phyloP scores from a whole-genome alignment of 108 stramenopile species.

The Fistulifera solaris region DNA sequence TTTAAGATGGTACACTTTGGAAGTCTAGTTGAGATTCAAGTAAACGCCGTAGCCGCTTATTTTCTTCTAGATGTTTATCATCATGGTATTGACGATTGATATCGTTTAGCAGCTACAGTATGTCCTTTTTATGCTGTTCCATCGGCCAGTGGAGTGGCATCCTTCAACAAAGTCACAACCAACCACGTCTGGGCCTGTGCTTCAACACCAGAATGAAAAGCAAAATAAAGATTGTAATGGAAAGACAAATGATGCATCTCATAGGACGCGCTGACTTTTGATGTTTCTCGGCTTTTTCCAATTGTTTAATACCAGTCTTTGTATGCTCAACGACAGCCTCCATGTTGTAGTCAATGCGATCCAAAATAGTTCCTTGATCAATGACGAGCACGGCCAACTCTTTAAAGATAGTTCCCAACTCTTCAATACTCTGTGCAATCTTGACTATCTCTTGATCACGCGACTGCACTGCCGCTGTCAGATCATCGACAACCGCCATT shows the following conservation, averaged over 20 bases:
- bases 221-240: constrained; percentile 65
- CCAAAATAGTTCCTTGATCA: constrained; percentile 99
- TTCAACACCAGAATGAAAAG: constrained; percentile 77
- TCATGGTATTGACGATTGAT: too few relatives aligned
- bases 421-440: constrained; percentile 96
- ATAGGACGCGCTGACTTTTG: constrained; percentile 95
- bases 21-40: too few relatives aligned
- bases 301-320: constrained; percentile 91
- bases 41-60: too few relatives aligned
- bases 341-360: constrained; percentile 99
- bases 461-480: constrained; percentile 67
- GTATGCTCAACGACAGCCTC: constrained; percentile 98
- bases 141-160: too few relatives aligned
- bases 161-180: too few relatives aligned
- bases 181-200: constrained; percentile 18
- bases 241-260: constrained; percentile 84
- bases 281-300: constrained; percentile 93
- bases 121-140: too few relatives aligned
- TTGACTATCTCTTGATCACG: constrained; percentile 87
- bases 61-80: too few relatives aligned
- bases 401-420: constrained; percentile 96
- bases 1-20: too few relatives aligned
- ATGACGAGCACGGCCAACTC: constrained; percentile 99
- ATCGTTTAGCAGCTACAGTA: too few relatives aligned
- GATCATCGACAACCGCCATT: constrained; percentile 76